phyloP scores from a whole-genome alignment of 2,329 filamentous ascomycete genomes.

The Aureobasidium uvarum region DNA sequence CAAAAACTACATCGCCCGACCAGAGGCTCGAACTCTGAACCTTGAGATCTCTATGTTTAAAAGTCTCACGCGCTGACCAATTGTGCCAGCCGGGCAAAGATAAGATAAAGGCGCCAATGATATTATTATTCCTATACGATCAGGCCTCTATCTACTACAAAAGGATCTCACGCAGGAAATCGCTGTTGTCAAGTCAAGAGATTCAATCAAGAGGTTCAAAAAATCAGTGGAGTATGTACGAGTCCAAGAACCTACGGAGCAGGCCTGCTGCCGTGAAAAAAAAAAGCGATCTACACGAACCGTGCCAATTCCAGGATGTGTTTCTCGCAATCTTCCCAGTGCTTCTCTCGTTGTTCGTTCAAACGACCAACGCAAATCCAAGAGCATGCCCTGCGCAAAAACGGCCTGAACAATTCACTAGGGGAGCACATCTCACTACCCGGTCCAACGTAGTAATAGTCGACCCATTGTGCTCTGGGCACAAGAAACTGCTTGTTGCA shows the following conservation, averaged over 20 bases:
- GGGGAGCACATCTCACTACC: conserved; percentile 20
- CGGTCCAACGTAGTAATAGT: conserved; percentile 37
- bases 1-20: conserved; percentile 12
- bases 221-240: conserved; percentile 5
- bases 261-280: conserved; percentile 8
- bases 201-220: neutral
- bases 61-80: conserved; percentile 27
- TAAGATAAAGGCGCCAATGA: neutral
- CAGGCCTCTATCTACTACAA: too few relatives aligned
- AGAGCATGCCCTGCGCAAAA: conserved; percentile 37
- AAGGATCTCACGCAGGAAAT: too few relatives aligned
- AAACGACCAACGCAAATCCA: conserved; percentile 34
- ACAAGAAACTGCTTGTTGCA: conserved; percentile 37
- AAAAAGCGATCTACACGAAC: neutral
- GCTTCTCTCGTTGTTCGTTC: conserved; percentile 1
- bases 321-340: conserved; percentile 11
- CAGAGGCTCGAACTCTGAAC: conserved; percentile 27
- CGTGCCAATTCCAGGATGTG: neutral
- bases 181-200: neutral
- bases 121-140: too few relatives aligned
- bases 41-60: conserved; percentile 24
- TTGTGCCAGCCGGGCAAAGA: conserved; percentile 26
- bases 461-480: conserved; percentile 39
- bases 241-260: neutral
- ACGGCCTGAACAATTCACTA: conserved; percentile 37